Base-by-base conservation (phyloP, 1,284 basidiomycete genomes). In the Neonothopanus nambi region DNA sequence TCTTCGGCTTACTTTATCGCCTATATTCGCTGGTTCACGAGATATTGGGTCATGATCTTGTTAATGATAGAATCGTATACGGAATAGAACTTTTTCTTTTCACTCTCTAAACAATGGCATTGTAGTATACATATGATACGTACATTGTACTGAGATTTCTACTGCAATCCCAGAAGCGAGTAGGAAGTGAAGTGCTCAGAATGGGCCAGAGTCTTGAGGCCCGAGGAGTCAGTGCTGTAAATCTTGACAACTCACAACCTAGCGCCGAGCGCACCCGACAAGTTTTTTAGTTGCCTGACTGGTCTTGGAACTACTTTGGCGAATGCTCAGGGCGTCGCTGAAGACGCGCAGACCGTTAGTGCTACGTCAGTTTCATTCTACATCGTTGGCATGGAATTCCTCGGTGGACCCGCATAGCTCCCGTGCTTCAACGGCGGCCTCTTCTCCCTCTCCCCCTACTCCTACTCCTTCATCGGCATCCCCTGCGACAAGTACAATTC, bases 301-400 rank as follows among this genome's bases (percentile, higher is more conserved):
- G 18, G 35, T 21, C 46, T 5, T 36, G 15, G n/a, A 15, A 30
- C n/a, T n/a, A n/a, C 35, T 35, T 11, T 35, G 33, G 35, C 49
- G 49, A 51, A 52, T 52, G 51, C 37, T 46, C 18, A 52, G 43
- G 46, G 43, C 51, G 23, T 46, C 42, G 18, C 33, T 52, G 43
- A 46, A 36, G 20, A 28, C 51, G 23, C 36, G 43, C 11, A 30
- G 51, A 13, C 42, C 51, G 15, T 20, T 33, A 37, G n/a, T 24
- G 46, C 30, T 44, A 21, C 33, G 51, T 33, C 51, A 52, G 23
- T 46, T 52, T 37, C 46, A 35, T 17, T 45, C 30, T 39, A 46
- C 43, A 8, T 20, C 36, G n/a, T 24, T 24, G 5, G 28, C 18
- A 52, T 52, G 51, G 51, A 39, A 26, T 30, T 21, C n/a, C 21